These are phyloP conservation scores for Barbatosphaeria neglecta DNA, from an alignment of 495 filamentous ascomycete genomes.

Conservation along the genomic window DNA sequence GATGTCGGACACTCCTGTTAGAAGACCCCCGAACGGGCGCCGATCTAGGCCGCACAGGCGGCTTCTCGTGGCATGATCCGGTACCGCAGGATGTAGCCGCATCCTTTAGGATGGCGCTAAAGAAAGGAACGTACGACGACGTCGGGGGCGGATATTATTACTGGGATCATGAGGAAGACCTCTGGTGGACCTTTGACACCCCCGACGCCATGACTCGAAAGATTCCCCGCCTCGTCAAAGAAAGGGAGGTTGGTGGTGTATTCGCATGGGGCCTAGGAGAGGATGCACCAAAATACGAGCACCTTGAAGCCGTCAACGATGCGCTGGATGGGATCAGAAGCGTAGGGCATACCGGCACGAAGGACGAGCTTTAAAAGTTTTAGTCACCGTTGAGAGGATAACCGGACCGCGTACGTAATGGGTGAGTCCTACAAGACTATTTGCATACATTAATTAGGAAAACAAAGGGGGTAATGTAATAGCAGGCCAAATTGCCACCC, in stretches of 20 bases:
- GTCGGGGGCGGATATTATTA: slow-evolving; percentile 56
- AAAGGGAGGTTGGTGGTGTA: slow-evolving; percentile 51
- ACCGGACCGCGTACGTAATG: too few species aligned
- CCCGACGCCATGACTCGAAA: slow-evolving; percentile 49
- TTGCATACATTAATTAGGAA: too few species aligned
- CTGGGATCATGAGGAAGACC: slow-evolving; percentile 44
- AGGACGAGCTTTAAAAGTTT: slow-evolving; percentile 12
- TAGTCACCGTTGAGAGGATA: not conserved
- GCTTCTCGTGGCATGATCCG: slow-evolving; percentile 49
- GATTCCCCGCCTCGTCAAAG: slow-evolving; percentile 47
- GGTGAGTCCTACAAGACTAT: too few species aligned
- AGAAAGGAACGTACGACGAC: slow-evolving; percentile 45
- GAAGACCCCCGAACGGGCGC: slow-evolving; percentile 53
- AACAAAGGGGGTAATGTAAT: too few species aligned
- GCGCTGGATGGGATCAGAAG: slow-evolving; percentile 7
- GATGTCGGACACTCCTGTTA: slow-evolving; percentile 49
- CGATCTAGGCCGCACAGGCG: slow-evolving; percentile 52
- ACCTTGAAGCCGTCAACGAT: slow-evolving; percentile 46
- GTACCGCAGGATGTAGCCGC: slow-evolving; percentile 31
- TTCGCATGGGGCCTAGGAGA: slow-evolving; percentile 69
- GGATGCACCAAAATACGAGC: slow-evolving; percentile 48
- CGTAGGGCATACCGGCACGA: not conserved
- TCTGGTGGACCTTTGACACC: slow-evolving; percentile 74
- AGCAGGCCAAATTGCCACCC: too few species aligned
- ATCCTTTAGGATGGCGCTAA: slow-evolving; percentile 39